Conservation (phyloP, 805 yeast genomes). For the Metschnikowia anglica region DNA sequence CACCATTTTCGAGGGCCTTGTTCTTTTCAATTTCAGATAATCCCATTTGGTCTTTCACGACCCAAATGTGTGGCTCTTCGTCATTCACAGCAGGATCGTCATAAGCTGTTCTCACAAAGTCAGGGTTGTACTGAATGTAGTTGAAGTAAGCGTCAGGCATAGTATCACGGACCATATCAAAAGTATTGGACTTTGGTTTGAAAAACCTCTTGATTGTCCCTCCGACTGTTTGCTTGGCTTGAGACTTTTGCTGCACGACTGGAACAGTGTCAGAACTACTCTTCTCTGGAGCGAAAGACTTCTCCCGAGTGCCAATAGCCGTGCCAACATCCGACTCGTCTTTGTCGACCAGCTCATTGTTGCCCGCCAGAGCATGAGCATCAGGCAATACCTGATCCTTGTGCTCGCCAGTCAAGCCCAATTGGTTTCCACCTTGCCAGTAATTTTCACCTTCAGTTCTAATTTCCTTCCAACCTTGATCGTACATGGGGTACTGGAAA, state of each 20-base stretch:
- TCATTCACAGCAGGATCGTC: slow-evolving; percentile 58
- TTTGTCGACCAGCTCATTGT: slow-evolving; percentile 1
- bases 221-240: slow-evolving; percentile 6
- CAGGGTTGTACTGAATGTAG: slow-evolving; percentile 42
- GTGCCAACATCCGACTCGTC: slow-evolving; percentile 18
- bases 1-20: slow-evolving; percentile 52
- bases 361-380: slow-evolving; percentile 1
- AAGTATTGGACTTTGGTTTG: slow-evolving; percentile 48
- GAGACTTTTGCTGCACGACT: slow-evolving; percentile 6
- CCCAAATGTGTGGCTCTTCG: slow-evolving; percentile 65
- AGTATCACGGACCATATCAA: slow-evolving; percentile 42
- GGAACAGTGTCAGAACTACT: slow-evolving; percentile 1
- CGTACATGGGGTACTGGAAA: slow-evolving; percentile 56
- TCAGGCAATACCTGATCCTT: slow-evolving; percentile 19
- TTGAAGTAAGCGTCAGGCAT: slow-evolving; percentile 45
- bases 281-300: slow-evolving; percentile 5
- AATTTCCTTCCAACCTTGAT: slow-evolving; percentile 64
- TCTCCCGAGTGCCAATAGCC: slow-evolving; percentile 14
- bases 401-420: slow-evolving; percentile 28
- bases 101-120: slow-evolving; percentile 45
- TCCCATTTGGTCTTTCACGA: slow-evolving; percentile 67
- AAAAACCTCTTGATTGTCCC: slow-evolving; percentile 29
- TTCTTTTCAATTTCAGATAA: slow-evolving; percentile 58
- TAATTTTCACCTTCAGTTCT: slow-evolving; percentile 49
- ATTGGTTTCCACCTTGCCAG: slow-evolving; percentile 46